Conservation (phyloP, 768 basidiomycete species). For the Tephrocybe sp. region DNA sequence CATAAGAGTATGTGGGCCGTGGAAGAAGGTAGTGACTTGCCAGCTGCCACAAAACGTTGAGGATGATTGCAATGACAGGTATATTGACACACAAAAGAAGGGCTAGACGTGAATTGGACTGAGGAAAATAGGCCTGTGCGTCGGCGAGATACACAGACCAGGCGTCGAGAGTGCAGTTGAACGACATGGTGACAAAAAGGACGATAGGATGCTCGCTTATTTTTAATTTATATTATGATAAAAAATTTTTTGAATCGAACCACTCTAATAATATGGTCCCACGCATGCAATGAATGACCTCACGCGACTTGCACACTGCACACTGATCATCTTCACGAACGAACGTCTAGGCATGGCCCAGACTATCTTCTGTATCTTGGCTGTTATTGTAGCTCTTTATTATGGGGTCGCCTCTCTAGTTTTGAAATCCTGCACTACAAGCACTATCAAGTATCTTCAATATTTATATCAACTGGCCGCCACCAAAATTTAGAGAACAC, state of each 20-base stretch:
- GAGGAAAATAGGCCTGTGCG: conserved; percentile 37
- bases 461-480: no score
- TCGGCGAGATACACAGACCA: conserved; percentile 46
- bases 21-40: conserved; percentile 43
- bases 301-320: not conserved
- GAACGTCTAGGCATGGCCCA: no score
- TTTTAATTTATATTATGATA: conserved; percentile 7
- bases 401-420: no score
- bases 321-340: no score
- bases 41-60: conserved; percentile 81
- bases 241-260: conserved; percentile 16
- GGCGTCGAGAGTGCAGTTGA: conserved; percentile 41
- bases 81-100: conserved; percentile 60
- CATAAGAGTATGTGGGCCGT: not conserved
- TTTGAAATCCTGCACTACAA: no score
- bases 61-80: conserved; percentile 63
- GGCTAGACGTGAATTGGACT: conserved; percentile 35
- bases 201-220: conserved; percentile 2
- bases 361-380: no score
- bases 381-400: no score
- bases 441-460: no score
- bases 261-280: conserved; percentile 16
- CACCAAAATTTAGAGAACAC: no score
- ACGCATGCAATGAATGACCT: conserved; percentile 2
- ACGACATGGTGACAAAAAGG: conserved; percentile 32